Base-by-base conservation (phyloP, 2,329 filamentous ascomycete genomes). In the Pseudogymnoascus sp. region DNA sequence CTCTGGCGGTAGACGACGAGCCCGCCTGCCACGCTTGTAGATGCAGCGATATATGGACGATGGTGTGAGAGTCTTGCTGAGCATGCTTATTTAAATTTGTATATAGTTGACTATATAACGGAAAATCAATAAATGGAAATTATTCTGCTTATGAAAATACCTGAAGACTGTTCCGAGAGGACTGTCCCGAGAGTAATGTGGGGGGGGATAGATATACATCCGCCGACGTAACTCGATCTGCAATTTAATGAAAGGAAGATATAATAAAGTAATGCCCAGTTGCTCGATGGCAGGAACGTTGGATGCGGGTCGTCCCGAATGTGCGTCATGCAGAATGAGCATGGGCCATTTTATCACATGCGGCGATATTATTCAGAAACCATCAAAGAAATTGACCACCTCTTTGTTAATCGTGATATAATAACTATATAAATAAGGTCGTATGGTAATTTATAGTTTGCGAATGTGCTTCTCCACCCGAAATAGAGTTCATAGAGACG, bases 321-420 rank as follows among this genome's bases (percentile, higher is more conserved):
- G 25, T 34, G 46, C 25, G 46, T 56, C 46, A 34, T 31, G 46
- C 4, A 34, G 14, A 31, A 28, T 12, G n/a, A 56, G n/a, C 46
- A 53, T 53, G 14, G 46, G n/a, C 46, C 25, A 56, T 12, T 56
- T 56, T 56, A 56, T 56, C 46, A 56, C 25, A 56, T 31, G 34
- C 46, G n/a, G 14, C 25, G 46, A 34, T 34, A 34, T 34, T 28
- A 9, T 56, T 56, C 46, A 11, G n/a, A 18, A 56, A 34, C 6
- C n/a, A 34, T 56, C 25, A 34, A 31, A 56, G 46, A 56, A 31
- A 31, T 5, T 31, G 18, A 18, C 4, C 4, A 18, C 18, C 28
- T 56, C 46, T 56, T 56, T 56, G 46, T 34, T 31, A 18, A 7
- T 18, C 5, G 25, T 18, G 1, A 56, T 18, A 9, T 56, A 34